phyloP scores from a whole-genome alignment of 305 asterid genomes.

The Fraxinus latifolia region DNA sequence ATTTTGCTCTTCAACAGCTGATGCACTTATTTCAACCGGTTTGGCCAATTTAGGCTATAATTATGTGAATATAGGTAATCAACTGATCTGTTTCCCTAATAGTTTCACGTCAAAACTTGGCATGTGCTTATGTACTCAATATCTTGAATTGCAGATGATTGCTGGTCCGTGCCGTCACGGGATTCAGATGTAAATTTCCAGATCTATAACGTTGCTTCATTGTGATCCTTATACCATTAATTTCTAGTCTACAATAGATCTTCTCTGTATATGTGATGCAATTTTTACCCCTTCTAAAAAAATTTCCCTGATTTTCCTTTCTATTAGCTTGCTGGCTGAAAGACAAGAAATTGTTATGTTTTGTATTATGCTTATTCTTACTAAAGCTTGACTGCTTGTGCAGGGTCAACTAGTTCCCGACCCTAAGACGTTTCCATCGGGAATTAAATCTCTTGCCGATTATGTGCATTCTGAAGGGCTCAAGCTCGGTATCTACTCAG shows the following conservation, averaged over 20 bases:
- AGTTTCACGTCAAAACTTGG: constrained; percentile 8
- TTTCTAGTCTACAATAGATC: constrained; percentile 5
- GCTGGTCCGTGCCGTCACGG: constrained; percentile 75
- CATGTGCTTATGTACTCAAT: constrained; percentile 12
- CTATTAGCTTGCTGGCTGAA: background rate
- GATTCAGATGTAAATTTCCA: constrained; percentile 47
- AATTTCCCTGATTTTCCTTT: background rate
- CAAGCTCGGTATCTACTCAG: constrained; percentile 90
- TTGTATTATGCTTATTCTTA: background rate
- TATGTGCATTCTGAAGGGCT: constrained; percentile 84
- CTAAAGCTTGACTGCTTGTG: constrained; percentile 20
- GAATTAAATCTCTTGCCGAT: constrained; percentile 83
- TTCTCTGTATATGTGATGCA: background rate
- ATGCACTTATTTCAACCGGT: constrained; percentile 85
- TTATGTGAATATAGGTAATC: constrained; percentile 78
- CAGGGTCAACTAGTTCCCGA: constrained; percentile 77
- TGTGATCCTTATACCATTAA: background rate
- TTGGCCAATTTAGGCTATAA: constrained; percentile 77
- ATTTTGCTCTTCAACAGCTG: constrained; percentile 53
- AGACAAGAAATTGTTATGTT: background rate
- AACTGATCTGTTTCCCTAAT: constrained; percentile 1
- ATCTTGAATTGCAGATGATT: constrained; percentile 66
- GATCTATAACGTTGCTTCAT: constrained; percentile 5
- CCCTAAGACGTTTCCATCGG: constrained; percentile 71
- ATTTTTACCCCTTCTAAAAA: background rate